These are phyloP conservation scores for Aquilaria agallochum DNA, from an alignment of 441 rosid genomes.

Conservation along the genomic window DNA sequence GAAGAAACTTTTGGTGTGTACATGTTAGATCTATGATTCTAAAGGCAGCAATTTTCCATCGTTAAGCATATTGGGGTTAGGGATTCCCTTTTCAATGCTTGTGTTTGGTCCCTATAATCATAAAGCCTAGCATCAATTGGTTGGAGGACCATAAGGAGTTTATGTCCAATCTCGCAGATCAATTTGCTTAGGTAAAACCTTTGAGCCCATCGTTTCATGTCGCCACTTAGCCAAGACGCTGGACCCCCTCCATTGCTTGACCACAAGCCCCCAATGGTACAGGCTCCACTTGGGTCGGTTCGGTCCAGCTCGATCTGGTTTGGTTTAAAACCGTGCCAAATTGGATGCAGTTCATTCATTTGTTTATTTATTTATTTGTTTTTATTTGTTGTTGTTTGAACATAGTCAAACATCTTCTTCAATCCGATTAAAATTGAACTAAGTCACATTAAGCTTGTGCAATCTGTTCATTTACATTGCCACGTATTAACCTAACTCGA, in stretches of 20 bases:
- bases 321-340: too few species aligned
- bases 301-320: too few species aligned
- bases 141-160: slow-evolving; percentile 33
- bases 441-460: too few species aligned
- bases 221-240: slow-evolving; percentile 34
- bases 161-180: slow-evolving; percentile 40
- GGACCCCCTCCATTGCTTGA: slow-evolving; percentile 58
- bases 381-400: too few species aligned
- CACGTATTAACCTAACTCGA: too few species aligned
- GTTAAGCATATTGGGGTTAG: slow-evolving; percentile 11
- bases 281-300: too few species aligned
- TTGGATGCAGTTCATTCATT: too few species aligned
- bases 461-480: too few species aligned
- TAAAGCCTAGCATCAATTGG: slow-evolving; percentile 8
- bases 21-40: slow-evolving; percentile 18
- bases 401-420: too few species aligned
- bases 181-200: slow-evolving; percentile 50
- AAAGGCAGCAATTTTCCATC: slow-evolving; percentile 24
- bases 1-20: slow-evolving; percentile 3
- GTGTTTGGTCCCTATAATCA: slow-evolving; percentile 14
- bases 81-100: slow-evolving; percentile 22
- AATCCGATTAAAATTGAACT: too few species aligned
- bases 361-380: too few species aligned
- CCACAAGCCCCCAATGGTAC: slow-evolving; percentile 38
- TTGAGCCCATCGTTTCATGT: slow-evolving; percentile 84